Evolutionary conservation across 208 protist species (phyloP).

Genomic region (Wallacemonas sp.): DNA sequence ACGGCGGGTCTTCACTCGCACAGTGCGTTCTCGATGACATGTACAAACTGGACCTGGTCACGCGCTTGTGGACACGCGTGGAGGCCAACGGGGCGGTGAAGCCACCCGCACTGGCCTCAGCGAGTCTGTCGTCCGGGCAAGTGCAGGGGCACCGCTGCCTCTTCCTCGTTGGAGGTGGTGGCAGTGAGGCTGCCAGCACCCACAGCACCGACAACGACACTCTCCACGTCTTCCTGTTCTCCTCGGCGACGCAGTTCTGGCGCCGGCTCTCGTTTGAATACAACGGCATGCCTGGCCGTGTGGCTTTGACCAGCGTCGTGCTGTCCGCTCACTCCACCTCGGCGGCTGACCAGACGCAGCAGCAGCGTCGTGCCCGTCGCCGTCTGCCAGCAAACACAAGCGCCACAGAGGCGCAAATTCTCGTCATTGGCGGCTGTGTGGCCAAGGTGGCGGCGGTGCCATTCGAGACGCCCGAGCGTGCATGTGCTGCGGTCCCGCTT

Average conservation of each 20-base stretch:
- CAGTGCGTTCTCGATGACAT: conserved; percentile 62
- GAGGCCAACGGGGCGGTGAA: conserved; percentile 47
- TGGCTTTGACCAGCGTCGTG: conserved; percentile 11
- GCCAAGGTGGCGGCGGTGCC: neutral
- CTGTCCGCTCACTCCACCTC: neutral
- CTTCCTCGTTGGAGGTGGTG: conserved; percentile 48
- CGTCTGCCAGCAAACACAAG: neutral
- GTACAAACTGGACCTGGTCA: conserved; percentile 64
- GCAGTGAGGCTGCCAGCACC: neutral
- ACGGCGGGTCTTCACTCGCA: no score
- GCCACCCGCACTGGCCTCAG: conserved; percentile 59
- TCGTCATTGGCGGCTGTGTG: conserved; percentile 1
- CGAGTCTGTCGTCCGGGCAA: conserved; percentile 40
- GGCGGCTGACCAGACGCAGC: neutral
- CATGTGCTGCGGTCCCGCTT: neutral
- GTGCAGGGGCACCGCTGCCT: conserved; percentile 45
- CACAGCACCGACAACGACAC: neutral
- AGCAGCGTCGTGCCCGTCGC: conserved; percentile 7
- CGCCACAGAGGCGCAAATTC: neutral
- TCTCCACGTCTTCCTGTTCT: conserved; percentile 60
- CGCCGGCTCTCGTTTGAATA: conserved; percentile 39
- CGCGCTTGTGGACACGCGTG: conserved; percentile 49
- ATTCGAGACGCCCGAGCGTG: neutral
- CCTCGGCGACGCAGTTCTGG: conserved; percentile 58
- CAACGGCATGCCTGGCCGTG: conserved; percentile 27